Evolutionary conservation across 805 yeast species (phyloP), one percentile per base, ranked within the genome.

Genomic region (Kodamaea kakaduensis): DNA sequence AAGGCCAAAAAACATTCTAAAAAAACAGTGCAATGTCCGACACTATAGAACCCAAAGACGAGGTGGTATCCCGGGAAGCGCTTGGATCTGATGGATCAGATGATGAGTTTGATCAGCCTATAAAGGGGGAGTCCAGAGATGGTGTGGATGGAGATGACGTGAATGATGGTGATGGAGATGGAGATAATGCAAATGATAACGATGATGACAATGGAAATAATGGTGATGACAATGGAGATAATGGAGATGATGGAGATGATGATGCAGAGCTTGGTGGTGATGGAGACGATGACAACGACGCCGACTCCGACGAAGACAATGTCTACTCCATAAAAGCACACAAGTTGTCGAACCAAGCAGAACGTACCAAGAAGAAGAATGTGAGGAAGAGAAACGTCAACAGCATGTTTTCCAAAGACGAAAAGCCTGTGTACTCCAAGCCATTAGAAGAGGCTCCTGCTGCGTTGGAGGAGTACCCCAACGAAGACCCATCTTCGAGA

Each of bases 401-500:
- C 32, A 33, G 31, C 26, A 36, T 36, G 22, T 36, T 36, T 22
- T 18, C 24, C 17, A 31, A 31, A n/a, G 39, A 36, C 6, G 12
- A 25, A 5, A 22, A 17, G n/a, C 29, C 32, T 6, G 31, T 19
- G 7, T 25, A 31, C 23, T 25, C 33, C 12, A 34, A 32, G 15
- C 30, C 38, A n/a, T 25, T n/a, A 17, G 31, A 19, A 4, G 32
- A 28, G 15, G 46, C 37, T n/a, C 35, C 28, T 6, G 45, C 40
- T 13, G 37, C 32, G 18, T 36, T 36, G 16, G 33, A 36, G 3
- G 49, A 46, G 25, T 54, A 45, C 39, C 30, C 44, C 23, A 53
- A 56, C 42, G 61, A 63, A 42, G 69, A 64, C 43, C 68, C 71
- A 12, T 52, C 50, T 12, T 34, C 52, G 9, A 48, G 81, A 38